Evolutionary conservation across 148 eudicot species (phyloP).

Genomic region (Pharnaceum exiguum): DNA sequence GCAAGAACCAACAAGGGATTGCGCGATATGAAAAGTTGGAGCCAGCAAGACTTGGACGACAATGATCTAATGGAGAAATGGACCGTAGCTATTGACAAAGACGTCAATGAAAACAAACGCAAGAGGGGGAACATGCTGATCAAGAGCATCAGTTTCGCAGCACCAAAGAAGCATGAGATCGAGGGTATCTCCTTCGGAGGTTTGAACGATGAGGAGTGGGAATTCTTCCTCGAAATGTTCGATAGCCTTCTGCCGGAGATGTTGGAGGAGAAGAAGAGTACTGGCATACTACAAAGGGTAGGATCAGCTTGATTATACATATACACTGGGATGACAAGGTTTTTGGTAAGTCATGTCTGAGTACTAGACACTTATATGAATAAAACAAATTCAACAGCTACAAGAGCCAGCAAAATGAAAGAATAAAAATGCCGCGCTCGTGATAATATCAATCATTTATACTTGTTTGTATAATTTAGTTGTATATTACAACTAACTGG

Average conservation of each 20-base stretch:
- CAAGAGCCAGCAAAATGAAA: background rate
- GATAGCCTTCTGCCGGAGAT: slow-evolving; percentile 56
- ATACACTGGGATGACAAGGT: too few species aligned
- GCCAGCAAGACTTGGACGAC: slow-evolving; percentile 4
- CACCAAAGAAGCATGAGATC: slow-evolving; percentile 36
- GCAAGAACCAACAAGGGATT: slow-evolving; percentile 21
- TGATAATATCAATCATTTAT: too few species aligned
- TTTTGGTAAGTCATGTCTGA: background rate
- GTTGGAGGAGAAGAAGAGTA: slow-evolving; percentile 60
- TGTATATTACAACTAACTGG: slow-evolving; percentile 12
- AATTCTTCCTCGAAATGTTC: slow-evolving; percentile 52
- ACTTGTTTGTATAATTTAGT: slow-evolving; percentile 20
- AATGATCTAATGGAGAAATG: background rate
- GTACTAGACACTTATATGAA: slow-evolving; percentile 1
- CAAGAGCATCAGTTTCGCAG: slow-evolving; percentile 56
- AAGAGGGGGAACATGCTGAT: slow-evolving; percentile 24
- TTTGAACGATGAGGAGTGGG: slow-evolving; percentile 60
- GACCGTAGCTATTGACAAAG: slow-evolving; percentile 1
- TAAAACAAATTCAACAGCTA: background rate
- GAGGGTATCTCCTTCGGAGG: slow-evolving; percentile 53
- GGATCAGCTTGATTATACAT: slow-evolving; percentile 58
- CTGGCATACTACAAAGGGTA: slow-evolving; percentile 46
- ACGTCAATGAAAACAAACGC: slow-evolving; percentile 14
- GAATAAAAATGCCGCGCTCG: slow-evolving; percentile 1
- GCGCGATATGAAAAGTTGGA: slow-evolving; percentile 1